Evolutionary conservation across 805 yeast species (phyloP).

Genomic region (Candida boleticola): DNA sequence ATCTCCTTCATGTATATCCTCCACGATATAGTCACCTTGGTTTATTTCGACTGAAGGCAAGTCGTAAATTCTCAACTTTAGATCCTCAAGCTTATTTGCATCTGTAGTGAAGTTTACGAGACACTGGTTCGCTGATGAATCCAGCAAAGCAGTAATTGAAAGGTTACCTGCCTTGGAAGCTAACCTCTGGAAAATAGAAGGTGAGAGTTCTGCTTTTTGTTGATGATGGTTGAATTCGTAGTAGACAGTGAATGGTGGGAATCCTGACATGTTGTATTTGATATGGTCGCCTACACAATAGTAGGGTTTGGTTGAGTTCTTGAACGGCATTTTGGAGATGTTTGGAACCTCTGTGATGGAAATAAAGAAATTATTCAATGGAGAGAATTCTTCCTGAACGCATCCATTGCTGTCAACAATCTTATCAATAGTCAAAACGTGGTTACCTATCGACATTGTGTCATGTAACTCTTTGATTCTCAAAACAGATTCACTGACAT

Average conservation of each 20-base stretch:
- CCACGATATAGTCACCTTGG: conserved; percentile 71
- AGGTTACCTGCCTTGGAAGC: conserved; percentile 84
- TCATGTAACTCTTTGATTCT: conserved; percentile 14
- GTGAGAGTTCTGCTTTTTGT: conserved; percentile 54
- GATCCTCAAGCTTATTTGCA: conserved; percentile 26
- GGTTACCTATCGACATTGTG: conserved; percentile 66
- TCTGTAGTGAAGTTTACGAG: conserved; percentile 51
- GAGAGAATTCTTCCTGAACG: conserved; percentile 38
- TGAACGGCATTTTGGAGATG: conserved; percentile 35
- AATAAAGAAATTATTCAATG: conserved; percentile 44
- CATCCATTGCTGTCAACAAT: conserved; percentile 75
- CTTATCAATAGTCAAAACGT: conserved; percentile 54
- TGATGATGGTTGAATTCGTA: conserved; percentile 68
- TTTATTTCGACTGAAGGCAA: conserved; percentile 77
- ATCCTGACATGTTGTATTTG: conserved; percentile 70
- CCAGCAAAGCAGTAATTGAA: conserved; percentile 64
- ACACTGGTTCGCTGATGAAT: conserved; percentile 72
- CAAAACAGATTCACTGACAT: conserved; percentile 32
- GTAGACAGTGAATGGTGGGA: conserved; percentile 72
- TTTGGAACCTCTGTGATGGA: conserved; percentile 77
- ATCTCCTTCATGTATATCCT: conserved; percentile 92
- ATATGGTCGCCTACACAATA: conserved; percentile 94
- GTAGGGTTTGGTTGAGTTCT: conserved; percentile 23
- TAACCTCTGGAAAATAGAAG: conserved; percentile 52
- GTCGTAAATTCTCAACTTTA: conserved; percentile 40